These are phyloP conservation scores for Seiridium cupressi DNA, from an alignment of 2,329 filamentous ascomycete species.

Conservation along the genomic window DNA sequence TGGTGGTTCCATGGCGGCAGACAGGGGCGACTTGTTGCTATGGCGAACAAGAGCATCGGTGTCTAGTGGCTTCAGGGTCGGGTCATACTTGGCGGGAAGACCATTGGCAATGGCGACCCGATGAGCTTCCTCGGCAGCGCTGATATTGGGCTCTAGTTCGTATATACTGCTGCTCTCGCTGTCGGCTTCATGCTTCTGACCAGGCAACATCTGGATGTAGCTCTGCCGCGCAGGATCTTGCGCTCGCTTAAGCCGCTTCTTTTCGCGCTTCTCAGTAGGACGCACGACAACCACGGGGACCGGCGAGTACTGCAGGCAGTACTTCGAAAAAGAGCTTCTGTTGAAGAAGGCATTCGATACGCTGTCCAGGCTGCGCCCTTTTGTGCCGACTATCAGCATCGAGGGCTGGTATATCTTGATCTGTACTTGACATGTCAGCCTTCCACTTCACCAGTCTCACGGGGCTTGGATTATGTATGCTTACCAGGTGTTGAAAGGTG, in stretches of 20 bases:
- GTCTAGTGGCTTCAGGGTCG: slow-evolving; percentile 58
- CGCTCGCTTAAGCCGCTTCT: slow-evolving; percentile 83
- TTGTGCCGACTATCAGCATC: slow-evolving; percentile 86
- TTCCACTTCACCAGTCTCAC: not conserved
- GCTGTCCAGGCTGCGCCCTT: slow-evolving; percentile 79
- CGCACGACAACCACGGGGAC: slow-evolving; percentile 92
- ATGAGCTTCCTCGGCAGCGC: slow-evolving; percentile 62
- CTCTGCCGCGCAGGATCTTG: slow-evolving; percentile 73
- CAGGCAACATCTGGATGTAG: slow-evolving; percentile 74
- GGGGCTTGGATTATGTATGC: slow-evolving; percentile 24
- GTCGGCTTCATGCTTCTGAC: slow-evolving; percentile 57
- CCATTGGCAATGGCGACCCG: slow-evolving; percentile 63
- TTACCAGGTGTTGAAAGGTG: slow-evolving; percentile 85
- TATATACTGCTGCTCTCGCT: slow-evolving; percentile 51
- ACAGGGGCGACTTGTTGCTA: slow-evolving; percentile 14
- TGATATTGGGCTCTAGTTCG: slow-evolving; percentile 53
- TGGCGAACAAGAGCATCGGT: slow-evolving; percentile 23
- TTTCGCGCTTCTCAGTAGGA: slow-evolving; percentile 81
- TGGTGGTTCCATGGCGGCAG: slow-evolving; percentile 11
- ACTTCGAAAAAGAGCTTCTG: slow-evolving; percentile 84
- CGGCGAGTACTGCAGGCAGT: slow-evolving; percentile 89
- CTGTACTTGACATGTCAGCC: slow-evolving; percentile 39
- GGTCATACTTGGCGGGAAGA: slow-evolving; percentile 61
- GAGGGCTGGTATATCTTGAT: slow-evolving; percentile 90
- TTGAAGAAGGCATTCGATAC: slow-evolving; percentile 80